Evolutionary conservation across 257 asterid genomes (phyloP).

Genomic region (Leonotis leonurus): DNA sequence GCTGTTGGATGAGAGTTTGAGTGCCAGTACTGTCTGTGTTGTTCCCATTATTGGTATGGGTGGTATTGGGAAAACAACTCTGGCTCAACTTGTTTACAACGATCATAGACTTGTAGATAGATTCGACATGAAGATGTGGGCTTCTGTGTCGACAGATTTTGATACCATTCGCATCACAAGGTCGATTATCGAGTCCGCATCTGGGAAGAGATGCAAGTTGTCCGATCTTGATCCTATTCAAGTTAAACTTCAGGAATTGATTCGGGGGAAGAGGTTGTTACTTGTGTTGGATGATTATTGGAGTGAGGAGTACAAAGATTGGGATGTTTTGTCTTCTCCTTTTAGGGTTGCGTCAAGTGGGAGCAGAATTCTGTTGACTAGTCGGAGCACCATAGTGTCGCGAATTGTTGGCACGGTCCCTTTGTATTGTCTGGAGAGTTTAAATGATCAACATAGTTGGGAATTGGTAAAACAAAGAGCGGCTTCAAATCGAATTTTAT

Average conservation of each 20-base stretch:
- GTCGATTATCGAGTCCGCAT: slow-evolving; percentile 28
- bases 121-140: slow-evolving; percentile 27
- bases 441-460: slow-evolving; percentile 31
- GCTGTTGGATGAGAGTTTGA: background rate
- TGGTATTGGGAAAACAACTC: slow-evolving; percentile 33
- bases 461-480: slow-evolving; percentile 27
- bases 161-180: slow-evolving; percentile 21
- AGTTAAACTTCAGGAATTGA: slow-evolving; percentile 4
- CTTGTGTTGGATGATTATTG: slow-evolving; percentile 34
- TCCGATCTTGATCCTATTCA: slow-evolving; percentile 22
- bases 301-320: slow-evolving; percentile 26
- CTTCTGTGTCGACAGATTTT: slow-evolving; percentile 20
- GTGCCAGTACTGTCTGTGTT: slow-evolving; percentile 8
- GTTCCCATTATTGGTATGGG: slow-evolving; percentile 39
- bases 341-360: slow-evolving; percentile 21
- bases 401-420: slow-evolving; percentile 21
- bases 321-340: slow-evolving; percentile 23
- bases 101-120: background rate
- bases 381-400: slow-evolving; percentile 31
- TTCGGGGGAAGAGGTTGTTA: slow-evolving; percentile 20
- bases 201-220: slow-evolving; percentile 16
- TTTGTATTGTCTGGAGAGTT: slow-evolving; percentile 5
- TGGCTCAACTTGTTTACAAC: slow-evolving; percentile 25
- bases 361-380: slow-evolving; percentile 29
- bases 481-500: background rate